Conservation (phyloP, 768 basidiomycete species). For the Pleurotus djamor region DNA sequence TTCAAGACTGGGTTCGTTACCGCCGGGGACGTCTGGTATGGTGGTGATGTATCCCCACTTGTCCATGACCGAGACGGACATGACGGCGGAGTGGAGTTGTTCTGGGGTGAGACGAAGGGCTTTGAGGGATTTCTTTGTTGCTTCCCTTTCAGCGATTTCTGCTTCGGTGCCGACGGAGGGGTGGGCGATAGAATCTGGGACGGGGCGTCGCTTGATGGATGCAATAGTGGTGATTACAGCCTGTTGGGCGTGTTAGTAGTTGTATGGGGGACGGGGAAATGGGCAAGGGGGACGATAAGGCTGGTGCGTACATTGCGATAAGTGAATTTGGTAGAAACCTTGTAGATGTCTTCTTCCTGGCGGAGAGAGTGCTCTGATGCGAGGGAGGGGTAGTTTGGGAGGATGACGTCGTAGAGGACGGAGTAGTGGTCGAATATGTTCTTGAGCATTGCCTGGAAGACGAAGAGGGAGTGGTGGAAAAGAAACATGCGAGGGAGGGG, state of each 20-base stretch:
- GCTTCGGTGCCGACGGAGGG: slow-evolving; percentile 77
- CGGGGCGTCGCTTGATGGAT: slow-evolving; percentile 44
- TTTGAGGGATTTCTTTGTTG: slow-evolving; percentile 51
- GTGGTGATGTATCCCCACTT: slow-evolving; percentile 72
- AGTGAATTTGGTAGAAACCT: slow-evolving; percentile 68
- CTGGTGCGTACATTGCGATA: slow-evolving; percentile 70
- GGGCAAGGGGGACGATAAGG: not conserved
- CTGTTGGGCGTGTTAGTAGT: slow-evolving; percentile 20
- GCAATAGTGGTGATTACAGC: slow-evolving; percentile 51
- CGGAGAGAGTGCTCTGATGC: slow-evolving; percentile 77
- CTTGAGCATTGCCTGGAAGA: slow-evolving; percentile 66
- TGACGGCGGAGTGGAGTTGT: slow-evolving; percentile 55
- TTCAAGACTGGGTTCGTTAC: slow-evolving; percentile 57
- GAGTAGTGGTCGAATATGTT: slow-evolving; percentile 71
- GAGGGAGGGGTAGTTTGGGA: slow-evolving; percentile 52
- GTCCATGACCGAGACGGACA: slow-evolving; percentile 54
- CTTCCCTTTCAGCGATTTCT: slow-evolving; percentile 54
- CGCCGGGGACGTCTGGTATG: slow-evolving; percentile 67
- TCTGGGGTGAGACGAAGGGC: slow-evolving; percentile 50
- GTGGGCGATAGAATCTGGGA: slow-evolving; percentile 59
- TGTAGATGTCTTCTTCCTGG: slow-evolving; percentile 82
- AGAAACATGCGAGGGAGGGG: slow-evolving; percentile 9
- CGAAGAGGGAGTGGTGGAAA: not conserved
- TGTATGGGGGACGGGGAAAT: slow-evolving; percentile 4
- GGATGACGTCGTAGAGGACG: slow-evolving; percentile 60